Evolutionary conservation across 139 green algal species (phyloP), one percentile per base, ranked within the genome.

Genomic region (Chlamydomonas sphaeroides): DNA sequence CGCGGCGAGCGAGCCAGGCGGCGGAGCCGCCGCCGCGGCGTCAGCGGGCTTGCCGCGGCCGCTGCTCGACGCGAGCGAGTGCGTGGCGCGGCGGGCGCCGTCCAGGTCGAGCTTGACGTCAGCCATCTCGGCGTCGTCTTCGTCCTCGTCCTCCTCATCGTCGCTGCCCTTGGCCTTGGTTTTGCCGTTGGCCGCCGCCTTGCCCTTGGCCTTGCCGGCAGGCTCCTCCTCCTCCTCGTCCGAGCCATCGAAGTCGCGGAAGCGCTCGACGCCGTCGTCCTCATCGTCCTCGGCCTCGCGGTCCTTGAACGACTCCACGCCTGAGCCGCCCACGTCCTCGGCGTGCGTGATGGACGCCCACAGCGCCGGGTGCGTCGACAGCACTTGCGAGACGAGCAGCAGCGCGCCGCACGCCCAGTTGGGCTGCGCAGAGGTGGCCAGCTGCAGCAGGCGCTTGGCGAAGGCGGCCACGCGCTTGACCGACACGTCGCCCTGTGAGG

Each of bases 361-460:
- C 57, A 98, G 91, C 3, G 86, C 85, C 0, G 93, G 90, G 14
- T 92, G 89, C 0, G 68, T 68, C 71, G 92, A 88, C 53, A 91
- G 79, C 23, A 86, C 85, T 85, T 98, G 92, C 3, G 91, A 96
- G 7, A 97, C 38, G 32, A 99, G 80, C 80, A 99, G 83, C 63
- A 99, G 90, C 57, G 90, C 92, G 25, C 94, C 97, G 78, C 94
- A 98, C 57, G 95, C 90, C 88, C 98, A 98, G 65, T 93, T 88
- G 21, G 94, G 71, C 6, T 89, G 88, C 45, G 94, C 84, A 66
- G 92, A 79, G 30, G 84, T 20, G 2, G 95, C 92, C 38, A 97
- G 91, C 89, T 99, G 97, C 84, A 99, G 89, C 66, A 98, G 83
- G 6, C 97, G 90, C 92, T 99, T 99, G 70, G 88, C 87, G 66